phyloP scores from a whole-genome alignment of 306 rosid genomes.

The Rosa rugosa region DNA sequence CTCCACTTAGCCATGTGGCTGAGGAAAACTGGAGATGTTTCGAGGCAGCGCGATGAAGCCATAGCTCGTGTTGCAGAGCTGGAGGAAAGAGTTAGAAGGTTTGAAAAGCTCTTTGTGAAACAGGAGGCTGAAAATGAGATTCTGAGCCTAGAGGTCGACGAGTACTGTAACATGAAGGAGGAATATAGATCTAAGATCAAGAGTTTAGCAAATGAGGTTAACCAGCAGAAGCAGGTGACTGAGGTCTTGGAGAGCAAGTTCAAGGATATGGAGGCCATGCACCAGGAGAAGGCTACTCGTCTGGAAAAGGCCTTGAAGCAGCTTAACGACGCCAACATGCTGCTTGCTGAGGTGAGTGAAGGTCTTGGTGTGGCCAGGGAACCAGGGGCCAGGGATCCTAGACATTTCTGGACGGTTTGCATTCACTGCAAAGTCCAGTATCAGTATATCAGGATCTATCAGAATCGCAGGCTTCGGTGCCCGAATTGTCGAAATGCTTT shows the following conservation, averaged over 20 bases:
- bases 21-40: neutral
- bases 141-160: neutral
- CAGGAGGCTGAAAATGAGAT: conserved; percentile 5
- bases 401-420: conserved; percentile 86
- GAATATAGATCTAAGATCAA: neutral
- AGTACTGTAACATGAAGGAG: neutral
- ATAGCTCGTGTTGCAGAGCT: neutral
- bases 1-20: conserved; percentile 14
- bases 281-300: neutral
- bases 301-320: neutral
- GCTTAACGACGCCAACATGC: neutral
- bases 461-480: conserved; percentile 73
- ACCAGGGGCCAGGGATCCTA: conserved; percentile 40
- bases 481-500: conserved; percentile 81
- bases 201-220: neutral
- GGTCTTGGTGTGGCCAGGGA: neutral
- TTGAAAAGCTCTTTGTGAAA: neutral
- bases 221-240: neutral
- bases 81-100: conserved; percentile 1
- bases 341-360: neutral
- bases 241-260: neutral
- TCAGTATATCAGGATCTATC: conserved; percentile 70
- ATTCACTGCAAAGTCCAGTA: conserved; percentile 72
- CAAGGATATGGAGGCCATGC: conserved; percentile 8
- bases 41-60: conserved; percentile 4